These are phyloP conservation scores for Sporothrix inflata DNA, from an alignment of 2,329 filamentous ascomycete genomes.

Conservation along the genomic window DNA sequence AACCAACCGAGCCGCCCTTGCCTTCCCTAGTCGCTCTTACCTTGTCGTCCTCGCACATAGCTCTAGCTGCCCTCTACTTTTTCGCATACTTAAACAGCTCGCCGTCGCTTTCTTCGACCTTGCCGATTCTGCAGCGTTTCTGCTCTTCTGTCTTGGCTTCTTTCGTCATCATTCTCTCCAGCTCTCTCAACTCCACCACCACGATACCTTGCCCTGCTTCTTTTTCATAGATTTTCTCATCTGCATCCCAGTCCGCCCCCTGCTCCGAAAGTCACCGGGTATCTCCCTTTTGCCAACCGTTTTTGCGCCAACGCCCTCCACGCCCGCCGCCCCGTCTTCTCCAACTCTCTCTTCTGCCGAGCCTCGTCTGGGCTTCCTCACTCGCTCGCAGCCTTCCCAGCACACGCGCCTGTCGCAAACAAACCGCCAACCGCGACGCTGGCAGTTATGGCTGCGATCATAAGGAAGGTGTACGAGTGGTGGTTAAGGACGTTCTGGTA, in stretches of 20 bases:
- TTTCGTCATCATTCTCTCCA: not conserved
- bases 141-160: not conserved
- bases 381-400: not conserved
- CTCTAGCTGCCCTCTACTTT: not conserved
- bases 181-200: not conserved
- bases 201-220: not conserved
- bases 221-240: not conserved
- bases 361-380: not conserved
- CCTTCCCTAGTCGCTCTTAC: not conserved
- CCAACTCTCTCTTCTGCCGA: not conserved
- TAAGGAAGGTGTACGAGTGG: constrained; percentile 97
- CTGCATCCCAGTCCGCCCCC: not conserved
- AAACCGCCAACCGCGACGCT: constrained; percentile 30
- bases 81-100: constrained; percentile 7
- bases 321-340: not conserved
- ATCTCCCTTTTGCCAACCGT: not conserved
- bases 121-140: not conserved
- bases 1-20: constrained; percentile 23
- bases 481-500: constrained; percentile 96
- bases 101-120: not conserved
- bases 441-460: constrained; percentile 80
- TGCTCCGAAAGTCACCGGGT: not conserved
- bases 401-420: not conserved
- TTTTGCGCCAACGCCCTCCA: not conserved
- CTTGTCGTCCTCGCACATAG: not conserved